A percentile compares a stretch with the other conserved stretches of the same genome.
Conservation (phyloP, 2,329 filamentous ascomycete genomes). For the Colletotrichum caudatum region DNA sequence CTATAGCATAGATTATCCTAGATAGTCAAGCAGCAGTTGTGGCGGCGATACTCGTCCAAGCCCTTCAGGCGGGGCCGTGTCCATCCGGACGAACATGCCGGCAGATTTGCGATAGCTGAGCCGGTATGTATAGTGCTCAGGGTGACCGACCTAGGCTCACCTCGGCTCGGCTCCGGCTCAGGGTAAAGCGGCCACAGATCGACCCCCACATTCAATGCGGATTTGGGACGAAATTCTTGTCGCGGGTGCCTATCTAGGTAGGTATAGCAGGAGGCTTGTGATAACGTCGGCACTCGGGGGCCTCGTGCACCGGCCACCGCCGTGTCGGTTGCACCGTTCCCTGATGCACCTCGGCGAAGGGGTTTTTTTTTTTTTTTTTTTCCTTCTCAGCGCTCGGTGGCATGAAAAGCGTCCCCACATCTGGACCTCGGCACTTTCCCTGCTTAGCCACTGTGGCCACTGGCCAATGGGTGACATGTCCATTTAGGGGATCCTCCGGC, state of each 20-base stretch:
- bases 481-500: slow-evolving; percentile 28
- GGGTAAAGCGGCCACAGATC: too few relatives aligned
- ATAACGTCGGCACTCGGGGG: slow-evolving; percentile 21
- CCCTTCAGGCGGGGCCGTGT: too few relatives aligned
- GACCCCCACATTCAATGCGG: too few relatives aligned
- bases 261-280: slow-evolving; percentile 34
- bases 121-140: too few relatives aligned
- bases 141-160: too few relatives aligned
- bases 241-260: neutral
- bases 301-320: neutral
- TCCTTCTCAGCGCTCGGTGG: neutral
- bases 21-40: too few relatives aligned
- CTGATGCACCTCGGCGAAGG: slow-evolving; percentile 19
- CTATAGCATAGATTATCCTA: too few relatives aligned
- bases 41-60: too few relatives aligned
- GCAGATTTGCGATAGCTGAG: too few relatives aligned
- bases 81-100: too few relatives aligned
- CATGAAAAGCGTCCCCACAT: slow-evolving; percentile 28
- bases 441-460: neutral
- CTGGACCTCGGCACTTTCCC: slow-evolving; percentile 39
- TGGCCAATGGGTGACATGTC: slow-evolving; percentile 7
- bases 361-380: neutral
- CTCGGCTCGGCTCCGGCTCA: too few relatives aligned
- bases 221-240: too few relatives aligned
- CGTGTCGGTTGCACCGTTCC: slow-evolving; percentile 12